These are phyloP conservation scores for Pseudozyma sp. DNA, from an alignment of 1,284 basidiomycete genomes.

Conservation along the genomic window DNA sequence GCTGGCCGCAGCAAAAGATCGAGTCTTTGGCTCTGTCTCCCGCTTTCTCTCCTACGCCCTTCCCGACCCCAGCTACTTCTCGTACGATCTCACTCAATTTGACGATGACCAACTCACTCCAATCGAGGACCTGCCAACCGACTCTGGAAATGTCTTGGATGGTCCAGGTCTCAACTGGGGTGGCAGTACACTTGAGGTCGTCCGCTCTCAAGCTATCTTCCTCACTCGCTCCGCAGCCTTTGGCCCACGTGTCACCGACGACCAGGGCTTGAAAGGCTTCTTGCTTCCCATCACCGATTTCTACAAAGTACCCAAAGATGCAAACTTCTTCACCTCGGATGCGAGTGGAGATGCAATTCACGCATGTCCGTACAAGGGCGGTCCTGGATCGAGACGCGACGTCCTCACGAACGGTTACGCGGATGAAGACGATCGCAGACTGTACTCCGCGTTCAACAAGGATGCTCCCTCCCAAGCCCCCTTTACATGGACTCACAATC, in stretches of 20 bases:
- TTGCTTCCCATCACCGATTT: conserved; percentile 60
- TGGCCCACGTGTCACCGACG: conserved; percentile 55
- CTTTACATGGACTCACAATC: conserved; percentile 27
- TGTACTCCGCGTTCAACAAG: conserved; percentile 28
- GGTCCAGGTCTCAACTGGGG: conserved; percentile 54
- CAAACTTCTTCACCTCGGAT: conserved; percentile 17
- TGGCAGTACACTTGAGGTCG: conserved; percentile 58
- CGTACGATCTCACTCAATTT: conserved; percentile 45
- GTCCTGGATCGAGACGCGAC: conserved; percentile 45
- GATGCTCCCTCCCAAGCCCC: conserved; percentile 17
- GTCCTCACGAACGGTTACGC: conserved; percentile 23
- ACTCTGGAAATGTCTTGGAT: conserved; percentile 46
- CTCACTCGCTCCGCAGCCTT: conserved; percentile 65
- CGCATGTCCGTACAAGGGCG: conserved; percentile 55
- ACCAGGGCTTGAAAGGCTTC: conserved; percentile 56
- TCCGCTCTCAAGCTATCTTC: conserved; percentile 62
- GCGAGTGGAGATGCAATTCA: conserved; percentile 26
- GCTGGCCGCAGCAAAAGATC: conserved; percentile 33
- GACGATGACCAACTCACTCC: conserved; percentile 25
- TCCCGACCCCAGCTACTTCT: conserved; percentile 47
- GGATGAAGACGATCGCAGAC: conserved; percentile 42
- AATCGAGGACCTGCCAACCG: conserved; percentile 17
- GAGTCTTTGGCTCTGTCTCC: conserved; percentile 23
- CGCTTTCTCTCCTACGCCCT: conserved; percentile 39
- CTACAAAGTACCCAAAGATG: conserved; percentile 44